phyloP scores from a whole-genome alignment of 2,329 filamentous ascomycete species.

The Microcyclospora tardicrescens region DNA sequence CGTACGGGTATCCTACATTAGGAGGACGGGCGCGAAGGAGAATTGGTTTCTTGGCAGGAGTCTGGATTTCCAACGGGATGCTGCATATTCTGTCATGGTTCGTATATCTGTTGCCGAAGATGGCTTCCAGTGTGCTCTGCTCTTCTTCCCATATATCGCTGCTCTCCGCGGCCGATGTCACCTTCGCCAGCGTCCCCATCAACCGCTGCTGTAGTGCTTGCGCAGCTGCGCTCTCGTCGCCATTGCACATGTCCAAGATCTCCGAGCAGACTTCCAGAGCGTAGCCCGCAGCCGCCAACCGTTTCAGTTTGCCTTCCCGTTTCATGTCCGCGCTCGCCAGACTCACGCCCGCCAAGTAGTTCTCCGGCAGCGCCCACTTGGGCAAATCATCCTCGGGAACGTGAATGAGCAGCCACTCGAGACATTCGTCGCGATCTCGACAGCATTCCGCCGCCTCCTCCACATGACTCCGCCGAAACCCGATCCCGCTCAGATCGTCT shows the following conservation, averaged over 20 bases:
- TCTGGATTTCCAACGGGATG: conserved; percentile 48
- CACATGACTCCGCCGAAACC: conserved; percentile 79
- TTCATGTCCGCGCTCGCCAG: conserved; percentile 72
- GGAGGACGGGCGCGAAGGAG: conserved; percentile 57
- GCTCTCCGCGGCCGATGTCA: conserved; percentile 22
- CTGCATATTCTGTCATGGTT: conserved; percentile 45
- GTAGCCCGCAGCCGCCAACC: conserved; percentile 73
- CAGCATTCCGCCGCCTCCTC: conserved; percentile 79
- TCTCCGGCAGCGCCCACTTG: conserved; percentile 78
- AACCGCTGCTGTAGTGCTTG: conserved; percentile 65
- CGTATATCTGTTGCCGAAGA: conserved; percentile 64
- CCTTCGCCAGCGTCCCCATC: conserved; percentile 25
- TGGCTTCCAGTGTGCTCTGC: conserved; percentile 67
- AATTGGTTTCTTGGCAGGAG: conserved; percentile 31
- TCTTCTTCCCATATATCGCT: conserved; percentile 70
- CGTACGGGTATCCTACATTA: conserved; percentile 54
- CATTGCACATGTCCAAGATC: conserved; percentile 54
- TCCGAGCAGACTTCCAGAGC: conserved; percentile 71
- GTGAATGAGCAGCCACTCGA: conserved; percentile 94
- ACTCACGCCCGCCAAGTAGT: conserved; percentile 79
- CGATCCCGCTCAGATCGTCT: conserved; percentile 62
- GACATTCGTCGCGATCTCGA: conserved; percentile 79
- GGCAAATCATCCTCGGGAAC: conserved; percentile 96
- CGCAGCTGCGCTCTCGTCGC: conserved; percentile 65
- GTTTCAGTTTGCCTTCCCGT: conserved; percentile 68